phyloP scores from a whole-genome alignment of 768 basidiomycete species.

The Psilocybe subaeruginosa region DNA sequence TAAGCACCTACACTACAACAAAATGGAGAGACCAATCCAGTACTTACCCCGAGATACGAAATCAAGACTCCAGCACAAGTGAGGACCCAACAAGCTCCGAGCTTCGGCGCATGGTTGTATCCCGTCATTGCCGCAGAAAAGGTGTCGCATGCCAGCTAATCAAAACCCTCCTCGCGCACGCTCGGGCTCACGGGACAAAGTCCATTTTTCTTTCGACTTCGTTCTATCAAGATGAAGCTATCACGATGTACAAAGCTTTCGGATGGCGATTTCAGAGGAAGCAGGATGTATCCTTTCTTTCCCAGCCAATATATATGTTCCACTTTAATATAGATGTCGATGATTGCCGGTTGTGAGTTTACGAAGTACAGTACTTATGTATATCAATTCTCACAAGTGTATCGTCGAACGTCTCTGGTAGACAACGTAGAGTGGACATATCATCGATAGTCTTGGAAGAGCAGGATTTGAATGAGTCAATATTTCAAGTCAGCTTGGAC shows the following conservation, averaged over 20 bases:
- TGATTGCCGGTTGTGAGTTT: neutral
- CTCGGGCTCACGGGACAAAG: conserved; percentile 9
- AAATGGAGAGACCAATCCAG: neutral
- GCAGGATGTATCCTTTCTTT: neutral
- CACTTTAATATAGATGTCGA: neutral
- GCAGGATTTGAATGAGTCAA: too few species aligned
- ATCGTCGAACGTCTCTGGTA: too few species aligned
- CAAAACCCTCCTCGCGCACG: conserved; percentile 17
- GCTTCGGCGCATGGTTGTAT: conserved; percentile 30
- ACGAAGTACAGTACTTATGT: too few species aligned
- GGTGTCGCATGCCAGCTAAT: conserved; percentile 24
- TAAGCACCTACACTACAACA: conserved; percentile 1
- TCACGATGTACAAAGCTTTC: conserved; percentile 18
- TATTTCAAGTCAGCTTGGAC: too few species aligned
- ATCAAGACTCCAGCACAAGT: conserved; percentile 6
- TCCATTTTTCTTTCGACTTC: conserved; percentile 17
- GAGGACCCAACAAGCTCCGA: conserved; percentile 18
- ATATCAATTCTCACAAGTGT: too few species aligned
- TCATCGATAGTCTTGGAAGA: too few species aligned
- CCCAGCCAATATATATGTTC: neutral
- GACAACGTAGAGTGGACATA: too few species aligned
- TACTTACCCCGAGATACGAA: neutral
- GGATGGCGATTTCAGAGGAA: conserved; percentile 11
- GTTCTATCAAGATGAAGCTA: conserved; percentile 14
- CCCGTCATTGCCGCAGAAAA: conserved; percentile 20